Evolutionary conservation across 257 asterid genomes (phyloP), one percentile per base, ranked within the genome.

Genomic region (Nicotiana sylvestris): DNA sequence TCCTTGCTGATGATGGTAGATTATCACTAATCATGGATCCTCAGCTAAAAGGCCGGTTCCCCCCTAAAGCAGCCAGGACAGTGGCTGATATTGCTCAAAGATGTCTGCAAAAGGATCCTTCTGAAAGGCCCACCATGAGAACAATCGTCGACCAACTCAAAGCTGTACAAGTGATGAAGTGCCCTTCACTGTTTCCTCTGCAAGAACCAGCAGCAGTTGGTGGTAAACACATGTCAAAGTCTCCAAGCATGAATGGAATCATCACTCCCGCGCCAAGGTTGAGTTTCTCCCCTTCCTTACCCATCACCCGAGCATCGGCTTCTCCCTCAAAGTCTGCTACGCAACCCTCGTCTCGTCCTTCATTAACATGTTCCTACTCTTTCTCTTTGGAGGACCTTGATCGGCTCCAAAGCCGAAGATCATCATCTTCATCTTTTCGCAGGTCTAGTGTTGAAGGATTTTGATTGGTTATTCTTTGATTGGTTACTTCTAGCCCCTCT

Each of bases 81-180:
- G 92, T 95, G 81, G 98, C 98, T 72, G 95, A 93, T 86, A 89
- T 95, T 43, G 98, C 98, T 32, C 98, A 93, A 82, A 87, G 88
- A 79, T 93, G 98, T 79, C 90, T 95, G 81, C 98, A 89, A 81
- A 92, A 89, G 77, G 98, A 95, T 57, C 97, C 98, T 0, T 95
- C 98, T 0, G 92, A 90, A 77, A 89, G 98, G 88, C 98, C 98
- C 82, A 93, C 98, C 51, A 95, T 95, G 98, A 92, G 98, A 89
- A 90, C 91, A 37, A 80, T 95, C 25, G 94, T 89, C 33, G 97
- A 93, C 83, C 95, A 89, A 77, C 95, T 93, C 60, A 93, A 90
- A 84, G 18, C 92, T 16, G 90, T 92, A 78, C 99, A 92, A 85
- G 97, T 92, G 77, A 84, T 93, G 92, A 95, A 92, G 87, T 91